phyloP scores from a whole-genome alignment of 208 protist species.

The Leishmania mexicana region DNA sequence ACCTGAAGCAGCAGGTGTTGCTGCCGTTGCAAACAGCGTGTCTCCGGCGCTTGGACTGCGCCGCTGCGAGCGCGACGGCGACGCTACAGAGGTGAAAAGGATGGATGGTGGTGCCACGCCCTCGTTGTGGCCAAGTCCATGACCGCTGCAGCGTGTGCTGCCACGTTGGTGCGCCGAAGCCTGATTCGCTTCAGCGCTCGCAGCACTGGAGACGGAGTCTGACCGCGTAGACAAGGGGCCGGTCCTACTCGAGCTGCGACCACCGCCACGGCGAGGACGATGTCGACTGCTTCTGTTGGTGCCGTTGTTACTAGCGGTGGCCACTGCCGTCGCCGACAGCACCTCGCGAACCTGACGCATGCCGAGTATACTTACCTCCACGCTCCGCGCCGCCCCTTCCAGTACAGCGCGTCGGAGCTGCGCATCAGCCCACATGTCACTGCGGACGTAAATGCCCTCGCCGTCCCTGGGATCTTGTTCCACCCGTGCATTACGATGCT shows the following conservation, averaged over 20 bases:
- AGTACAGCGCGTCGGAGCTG: slow-evolving; percentile 21
- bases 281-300: neutral
- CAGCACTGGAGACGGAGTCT: neutral
- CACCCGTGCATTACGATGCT: neutral
- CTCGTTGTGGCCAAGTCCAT: neutral
- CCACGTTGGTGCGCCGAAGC: too few relatives aligned
- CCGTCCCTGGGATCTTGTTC: neutral
- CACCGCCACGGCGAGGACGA: neutral
- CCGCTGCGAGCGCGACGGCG: neutral
- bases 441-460: neutral
- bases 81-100: neutral
- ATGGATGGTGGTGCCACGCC: neutral
- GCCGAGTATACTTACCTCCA: slow-evolving; percentile 18
- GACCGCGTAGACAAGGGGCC: neutral
- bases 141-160: neutral
- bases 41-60: neutral
- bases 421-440: neutral
- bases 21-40: neutral
- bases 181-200: neutral
- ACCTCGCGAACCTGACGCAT: slow-evolving; percentile 24
- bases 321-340: slow-evolving; percentile 1
- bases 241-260: neutral
- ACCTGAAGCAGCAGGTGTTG: neutral
- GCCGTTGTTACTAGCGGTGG: neutral
- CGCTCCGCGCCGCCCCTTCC: slow-evolving; percentile 22